Percentiles rank a stretch among this genome's conserved stretches.
Conservation (phyloP, 768 basidiomycete species). For the Thelephora aurantiotincta region DNA sequence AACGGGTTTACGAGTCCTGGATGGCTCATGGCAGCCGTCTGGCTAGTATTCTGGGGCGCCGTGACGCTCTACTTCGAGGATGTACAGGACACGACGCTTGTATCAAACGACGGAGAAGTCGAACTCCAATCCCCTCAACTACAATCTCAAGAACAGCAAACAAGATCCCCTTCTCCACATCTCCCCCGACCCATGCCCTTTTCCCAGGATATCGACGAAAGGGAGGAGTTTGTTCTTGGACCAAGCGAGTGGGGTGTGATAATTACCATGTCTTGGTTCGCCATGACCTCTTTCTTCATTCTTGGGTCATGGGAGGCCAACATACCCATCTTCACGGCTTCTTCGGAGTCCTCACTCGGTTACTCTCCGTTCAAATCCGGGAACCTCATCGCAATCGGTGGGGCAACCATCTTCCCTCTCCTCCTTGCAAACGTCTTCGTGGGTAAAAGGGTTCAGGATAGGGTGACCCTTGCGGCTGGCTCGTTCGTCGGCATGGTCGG, state of each 20-base stretch:
- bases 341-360: constrained; percentile 21
- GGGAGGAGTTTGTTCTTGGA: no score
- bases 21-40: constrained; percentile 47
- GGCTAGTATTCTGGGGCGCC: constrained; percentile 35
- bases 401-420: constrained; percentile 48
- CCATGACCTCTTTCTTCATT: constrained; percentile 58
- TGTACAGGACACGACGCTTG: constrained; percentile 8
- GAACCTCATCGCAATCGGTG: constrained; percentile 60
- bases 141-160: neutral
- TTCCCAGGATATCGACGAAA: no score
- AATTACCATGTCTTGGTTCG: constrained; percentile 54
- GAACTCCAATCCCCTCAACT: neutral
- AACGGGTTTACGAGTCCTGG: constrained; percentile 57
- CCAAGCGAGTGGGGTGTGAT: constrained; percentile 35
- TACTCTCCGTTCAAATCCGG: constrained; percentile 53
- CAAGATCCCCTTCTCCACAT: constrained; percentile 6
- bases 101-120: neutral
- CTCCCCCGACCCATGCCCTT: neutral
- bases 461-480: constrained; percentile 40
- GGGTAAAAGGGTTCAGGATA: constrained; percentile 45
- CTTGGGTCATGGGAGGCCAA: constrained; percentile 59
- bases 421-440: constrained; percentile 45
- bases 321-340: constrained; percentile 44
- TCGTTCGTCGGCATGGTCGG: constrained; percentile 35
- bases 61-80: constrained; percentile 19